phyloP scores from a whole-genome alignment of 176 grass and related monocot species.

The Oryza nivara region DNA sequence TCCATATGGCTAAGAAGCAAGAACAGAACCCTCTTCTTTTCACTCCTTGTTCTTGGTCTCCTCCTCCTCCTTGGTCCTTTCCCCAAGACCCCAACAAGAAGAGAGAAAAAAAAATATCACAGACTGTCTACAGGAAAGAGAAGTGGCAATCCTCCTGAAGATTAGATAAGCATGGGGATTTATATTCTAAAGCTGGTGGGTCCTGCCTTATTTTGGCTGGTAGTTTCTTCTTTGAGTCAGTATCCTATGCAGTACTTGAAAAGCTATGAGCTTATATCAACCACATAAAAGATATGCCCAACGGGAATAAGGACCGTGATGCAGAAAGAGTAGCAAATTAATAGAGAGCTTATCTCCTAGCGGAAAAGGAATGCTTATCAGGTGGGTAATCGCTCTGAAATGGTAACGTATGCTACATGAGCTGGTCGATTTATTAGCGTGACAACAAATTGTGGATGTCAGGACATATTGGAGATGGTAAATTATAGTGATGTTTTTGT shows the following conservation, averaged over 20 bases:
- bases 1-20: constrained; percentile 43
- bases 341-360: not conserved
- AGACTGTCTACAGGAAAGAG: constrained; percentile 11
- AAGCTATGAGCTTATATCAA: not conserved
- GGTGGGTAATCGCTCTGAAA: not conserved
- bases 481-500: not conserved
- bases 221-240: constrained; percentile 13
- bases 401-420: not conserved
- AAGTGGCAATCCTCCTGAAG: constrained; percentile 27
- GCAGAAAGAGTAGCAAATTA: not conserved
- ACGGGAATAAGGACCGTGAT: not conserved
- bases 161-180: constrained; percentile 47
- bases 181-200: constrained; percentile 48
- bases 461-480: not conserved
- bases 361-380: not conserved
- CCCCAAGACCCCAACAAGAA: not conserved
- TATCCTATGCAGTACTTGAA: constrained; percentile 17
- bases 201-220: constrained; percentile 24
- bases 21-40: constrained; percentile 21
- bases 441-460: not conserved
- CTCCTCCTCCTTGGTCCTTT: not conserved
- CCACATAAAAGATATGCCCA: constrained; percentile 4
- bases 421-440: not conserved
- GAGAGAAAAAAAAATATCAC: not conserved
- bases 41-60: constrained; percentile 13